Evolutionary conservation across 371 early-diverging fungal genomes (phyloP).

Genomic region (Parasitella parasitica): DNA sequence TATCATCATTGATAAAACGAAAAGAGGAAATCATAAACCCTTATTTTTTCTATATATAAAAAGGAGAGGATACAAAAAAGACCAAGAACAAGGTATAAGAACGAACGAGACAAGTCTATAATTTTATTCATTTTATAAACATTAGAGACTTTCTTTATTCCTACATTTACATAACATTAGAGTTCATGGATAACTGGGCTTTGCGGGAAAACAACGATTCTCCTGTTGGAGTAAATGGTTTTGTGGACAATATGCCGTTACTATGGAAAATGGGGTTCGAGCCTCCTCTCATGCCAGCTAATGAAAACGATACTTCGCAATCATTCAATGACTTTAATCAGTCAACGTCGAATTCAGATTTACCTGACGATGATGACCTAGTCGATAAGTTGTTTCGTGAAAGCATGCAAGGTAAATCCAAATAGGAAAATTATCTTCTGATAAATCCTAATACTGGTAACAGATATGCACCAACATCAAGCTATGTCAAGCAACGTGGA

Average conservation of each 20-base stretch:
- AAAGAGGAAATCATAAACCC: not conserved
- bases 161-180: not conserved
- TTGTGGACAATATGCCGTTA: slow-evolving; percentile 25
- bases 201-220: slow-evolving; percentile 26
- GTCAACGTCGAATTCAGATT: slow-evolving; percentile 31
- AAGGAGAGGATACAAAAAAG: not conserved
- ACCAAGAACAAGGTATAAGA: not conserved
- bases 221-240: slow-evolving; percentile 26
- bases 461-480: not conserved
- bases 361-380: slow-evolving; percentile 34
- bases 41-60: not conserved
- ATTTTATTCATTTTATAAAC: not conserved
- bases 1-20: not conserved
- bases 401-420: slow-evolving; percentile 26
- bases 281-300: slow-evolving; percentile 17
- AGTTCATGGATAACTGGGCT: slow-evolving; percentile 28
- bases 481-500: not conserved
- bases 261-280: slow-evolving; percentile 30
- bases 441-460: not conserved
- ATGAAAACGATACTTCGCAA: slow-evolving; percentile 13
- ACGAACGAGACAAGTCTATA: not conserved
- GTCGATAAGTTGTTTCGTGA: slow-evolving; percentile 39
- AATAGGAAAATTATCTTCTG: not conserved
- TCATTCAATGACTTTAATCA: slow-evolving; percentile 30
- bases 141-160: not conserved